Evolutionary conservation across 352 stramenopile genomes (phyloP).

Genomic region (Pythium brachiatum): DNA sequence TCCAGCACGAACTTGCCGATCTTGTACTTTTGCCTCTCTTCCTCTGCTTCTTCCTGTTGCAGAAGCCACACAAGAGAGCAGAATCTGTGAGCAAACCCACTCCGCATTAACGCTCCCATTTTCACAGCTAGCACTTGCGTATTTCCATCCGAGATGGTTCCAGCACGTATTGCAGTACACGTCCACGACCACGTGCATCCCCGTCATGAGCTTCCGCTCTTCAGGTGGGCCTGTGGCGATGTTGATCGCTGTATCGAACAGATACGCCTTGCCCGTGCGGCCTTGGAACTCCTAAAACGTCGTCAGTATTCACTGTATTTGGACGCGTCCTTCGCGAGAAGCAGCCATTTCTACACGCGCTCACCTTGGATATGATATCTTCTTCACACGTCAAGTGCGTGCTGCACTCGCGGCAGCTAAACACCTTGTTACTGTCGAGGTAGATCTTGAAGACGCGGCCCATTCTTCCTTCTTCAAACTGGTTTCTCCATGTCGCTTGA

Average conservation of each 20-base stretch:
- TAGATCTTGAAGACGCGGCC: constrained; percentile 89
- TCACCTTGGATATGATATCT: constrained; percentile 94
- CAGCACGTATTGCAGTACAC: constrained; percentile 93
- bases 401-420: constrained; percentile 88
- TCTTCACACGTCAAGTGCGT: constrained; percentile 91
- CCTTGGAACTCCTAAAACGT: constrained; percentile 71
- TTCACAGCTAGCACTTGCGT: constrained; percentile 40
- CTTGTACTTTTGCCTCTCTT: constrained; percentile 95
- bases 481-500: constrained; percentile 23
- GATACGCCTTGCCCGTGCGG: constrained; percentile 86
- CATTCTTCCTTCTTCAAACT: constrained; percentile 32
- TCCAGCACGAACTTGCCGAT: constrained; percentile 97
- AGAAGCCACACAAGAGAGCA: background rate
- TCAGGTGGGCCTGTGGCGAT: constrained; percentile 84
- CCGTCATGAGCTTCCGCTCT: constrained; percentile 93
- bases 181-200: constrained; percentile 92
- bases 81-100: too few relatives aligned
- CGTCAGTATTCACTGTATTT: background rate
- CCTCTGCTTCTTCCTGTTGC: constrained; percentile 85
- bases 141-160: constrained; percentile 93
- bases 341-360: constrained; percentile 12
- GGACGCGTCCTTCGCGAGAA: background rate
- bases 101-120: too few relatives aligned
- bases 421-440: constrained; percentile 88
- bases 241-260: constrained; percentile 94